phyloP scores from a whole-genome alignment of 169 alveolate species.

The Eimeria tenella region DNA sequence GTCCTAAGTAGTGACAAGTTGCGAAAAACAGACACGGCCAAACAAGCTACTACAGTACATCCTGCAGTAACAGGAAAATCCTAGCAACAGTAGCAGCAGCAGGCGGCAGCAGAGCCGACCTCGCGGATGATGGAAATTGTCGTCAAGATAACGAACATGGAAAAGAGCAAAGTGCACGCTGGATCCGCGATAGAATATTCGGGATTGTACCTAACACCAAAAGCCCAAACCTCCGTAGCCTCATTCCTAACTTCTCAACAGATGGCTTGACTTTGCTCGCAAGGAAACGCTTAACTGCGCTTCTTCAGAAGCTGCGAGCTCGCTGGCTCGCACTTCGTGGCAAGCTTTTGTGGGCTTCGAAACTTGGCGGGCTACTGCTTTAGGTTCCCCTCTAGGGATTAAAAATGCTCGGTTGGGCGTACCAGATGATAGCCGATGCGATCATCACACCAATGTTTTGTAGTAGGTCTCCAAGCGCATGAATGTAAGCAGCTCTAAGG shows the following conservation, averaged over 20 bases:
- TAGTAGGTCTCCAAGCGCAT: constrained; percentile 95
- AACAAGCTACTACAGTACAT: neutral
- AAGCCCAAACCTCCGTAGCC: neutral
- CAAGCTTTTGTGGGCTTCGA: neutral
- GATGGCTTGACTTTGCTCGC: too few relatives aligned
- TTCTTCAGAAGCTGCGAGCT: too few relatives aligned
- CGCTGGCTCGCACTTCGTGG: neutral
- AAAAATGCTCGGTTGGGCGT: neutral
- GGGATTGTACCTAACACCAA: constrained; percentile 84
- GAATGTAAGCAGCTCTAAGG: constrained; percentile 95
- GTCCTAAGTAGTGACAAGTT: too few relatives aligned
- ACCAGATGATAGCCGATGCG: constrained; percentile 94
- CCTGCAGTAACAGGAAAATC: neutral
- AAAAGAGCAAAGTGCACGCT: constrained; percentile 95
- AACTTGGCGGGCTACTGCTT: neutral
- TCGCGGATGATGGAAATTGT: constrained; percentile 94
- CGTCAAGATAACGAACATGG: constrained; percentile 94
- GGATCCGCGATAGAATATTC: constrained; percentile 95
- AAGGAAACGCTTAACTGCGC: too few relatives aligned
- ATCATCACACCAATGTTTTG: constrained; percentile 96
- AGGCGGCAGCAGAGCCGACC: constrained; percentile 79
- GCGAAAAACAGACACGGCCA: too few relatives aligned
- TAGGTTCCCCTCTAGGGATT: neutral
- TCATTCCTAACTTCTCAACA: too few relatives aligned
- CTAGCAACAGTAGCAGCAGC: neutral